These are phyloP conservation scores for Magnusiomyces ingens DNA, from an alignment of 1,139 yeast genomes.

Conservation along the genomic window DNA sequence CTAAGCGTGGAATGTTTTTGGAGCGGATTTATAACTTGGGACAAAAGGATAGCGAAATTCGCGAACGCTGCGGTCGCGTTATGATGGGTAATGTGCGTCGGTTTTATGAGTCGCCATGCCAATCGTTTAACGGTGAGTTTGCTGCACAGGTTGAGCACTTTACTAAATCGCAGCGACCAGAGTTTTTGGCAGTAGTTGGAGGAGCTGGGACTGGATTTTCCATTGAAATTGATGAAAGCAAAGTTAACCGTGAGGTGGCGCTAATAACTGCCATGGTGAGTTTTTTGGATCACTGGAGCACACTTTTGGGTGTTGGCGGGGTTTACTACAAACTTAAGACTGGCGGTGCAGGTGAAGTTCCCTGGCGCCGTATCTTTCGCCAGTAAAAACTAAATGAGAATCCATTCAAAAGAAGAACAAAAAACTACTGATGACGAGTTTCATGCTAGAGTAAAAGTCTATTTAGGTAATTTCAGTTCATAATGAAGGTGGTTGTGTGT, in stretches of 20 bases:
- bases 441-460: no score
- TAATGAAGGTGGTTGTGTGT: no score
- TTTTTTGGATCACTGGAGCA: constrained; percentile 61
- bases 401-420: no score
- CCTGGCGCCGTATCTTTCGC: constrained; percentile 51
- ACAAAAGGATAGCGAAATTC: constrained; percentile 54
- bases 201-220: constrained; percentile 40
- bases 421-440: no score
- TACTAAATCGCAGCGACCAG: no score
- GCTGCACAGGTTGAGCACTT: constrained; percentile 33
- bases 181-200: not conserved
- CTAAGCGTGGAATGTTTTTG: constrained; percentile 49
- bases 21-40: constrained; percentile 53
- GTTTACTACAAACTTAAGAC: constrained; percentile 50
- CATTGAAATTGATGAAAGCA: constrained; percentile 45
- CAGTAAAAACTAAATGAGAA: not conserved
- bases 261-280: constrained; percentile 53
- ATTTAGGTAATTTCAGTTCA: no score
- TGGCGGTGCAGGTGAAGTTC: constrained; percentile 41
- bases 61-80: constrained; percentile 46
- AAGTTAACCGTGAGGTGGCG: constrained; percentile 51
- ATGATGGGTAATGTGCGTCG: not conserved
- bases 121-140: constrained; percentile 20
- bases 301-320: constrained; percentile 53
- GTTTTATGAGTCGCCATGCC: no score